These are phyloP conservation scores for Curvularia spicifera DNA, from an alignment of 2,329 filamentous ascomycete genomes.

Conservation along the genomic window DNA sequence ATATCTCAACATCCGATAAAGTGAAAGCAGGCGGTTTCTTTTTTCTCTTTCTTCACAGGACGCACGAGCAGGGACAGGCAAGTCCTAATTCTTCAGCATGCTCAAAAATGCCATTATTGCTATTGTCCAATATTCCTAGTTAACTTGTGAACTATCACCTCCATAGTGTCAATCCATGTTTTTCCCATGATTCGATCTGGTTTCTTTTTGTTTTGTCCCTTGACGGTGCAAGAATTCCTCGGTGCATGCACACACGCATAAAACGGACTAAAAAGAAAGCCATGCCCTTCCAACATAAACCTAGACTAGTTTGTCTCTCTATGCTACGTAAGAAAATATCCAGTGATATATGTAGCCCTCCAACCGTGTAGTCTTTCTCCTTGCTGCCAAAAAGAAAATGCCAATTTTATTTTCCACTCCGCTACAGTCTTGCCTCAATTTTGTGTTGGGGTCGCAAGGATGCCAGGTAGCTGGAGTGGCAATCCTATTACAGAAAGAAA, in stretches of 20 bases:
- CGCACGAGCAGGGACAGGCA: too few relatives aligned
- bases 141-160: not conserved
- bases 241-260: not conserved
- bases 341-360: not conserved
- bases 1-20: too few relatives aligned
- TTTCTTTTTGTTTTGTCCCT: not conserved
- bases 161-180: not conserved
- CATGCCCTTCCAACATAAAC: not conserved
- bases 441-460: not conserved
- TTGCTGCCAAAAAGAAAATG: not conserved
- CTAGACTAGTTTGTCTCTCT: not conserved
- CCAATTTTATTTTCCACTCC: not conserved
- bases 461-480: not conserved
- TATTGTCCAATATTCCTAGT: not conserved
- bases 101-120: not conserved
- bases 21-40: too few relatives aligned
- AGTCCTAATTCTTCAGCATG: too few relatives aligned
- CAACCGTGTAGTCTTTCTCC: not conserved
- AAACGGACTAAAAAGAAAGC: not conserved
- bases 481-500: conserved; percentile 1
- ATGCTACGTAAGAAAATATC: not conserved
- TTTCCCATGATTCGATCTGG: not conserved
- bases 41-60: too few relatives aligned
- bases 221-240: not conserved
- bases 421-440: not conserved